phyloP scores from a whole-genome alignment of 164 flowering plant genomes.

The Berberis vulgaris region DNA sequence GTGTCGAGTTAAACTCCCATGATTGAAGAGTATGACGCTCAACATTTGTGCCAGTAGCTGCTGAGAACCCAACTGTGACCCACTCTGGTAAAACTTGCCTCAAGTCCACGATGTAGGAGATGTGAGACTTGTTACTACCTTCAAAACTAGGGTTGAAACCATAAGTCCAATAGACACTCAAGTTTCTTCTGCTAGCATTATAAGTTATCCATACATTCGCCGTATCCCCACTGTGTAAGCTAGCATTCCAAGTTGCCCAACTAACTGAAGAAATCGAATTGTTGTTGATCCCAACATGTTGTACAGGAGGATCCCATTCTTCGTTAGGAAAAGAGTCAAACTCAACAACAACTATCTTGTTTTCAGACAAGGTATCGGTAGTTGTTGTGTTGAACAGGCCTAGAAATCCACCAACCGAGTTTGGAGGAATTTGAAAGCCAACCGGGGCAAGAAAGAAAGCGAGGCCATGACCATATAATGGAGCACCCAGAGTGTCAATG shows the following conservation, averaged over 20 bases:
- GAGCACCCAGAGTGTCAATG: neutral
- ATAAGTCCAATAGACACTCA: constrained; percentile 11
- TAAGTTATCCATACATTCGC: constrained; percentile 14
- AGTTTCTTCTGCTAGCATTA: constrained; percentile 4
- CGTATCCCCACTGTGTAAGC: neutral
- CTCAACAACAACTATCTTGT: constrained; percentile 17
- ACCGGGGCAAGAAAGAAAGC: constrained; percentile 23
- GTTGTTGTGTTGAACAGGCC: constrained; percentile 15
- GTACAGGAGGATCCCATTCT: constrained; percentile 19
- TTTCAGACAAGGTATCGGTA: neutral
- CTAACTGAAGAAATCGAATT: constrained; percentile 9
- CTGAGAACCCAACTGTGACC: constrained; percentile 16
- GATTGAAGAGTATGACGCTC: neutral
- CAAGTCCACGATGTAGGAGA: constrained; percentile 14
- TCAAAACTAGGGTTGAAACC: constrained; percentile 3
- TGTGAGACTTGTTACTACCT: neutral
- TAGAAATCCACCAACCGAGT: constrained; percentile 14
- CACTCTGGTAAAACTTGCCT: constrained; percentile 12
- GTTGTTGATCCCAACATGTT: constrained; percentile 33
- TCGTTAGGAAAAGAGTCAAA: constrained; percentile 18
- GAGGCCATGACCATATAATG: constrained; percentile 11
- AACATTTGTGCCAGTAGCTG: neutral
- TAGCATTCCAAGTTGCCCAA: constrained; percentile 10
- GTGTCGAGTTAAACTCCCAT: neutral
- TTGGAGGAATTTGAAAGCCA: constrained; percentile 14